A percentile compares a stretch with the other conserved stretches of the same genome.
These are phyloP conservation scores for Quercus lobata DNA, from an alignment of 331 rosid species.

Conservation along the genomic window DNA sequence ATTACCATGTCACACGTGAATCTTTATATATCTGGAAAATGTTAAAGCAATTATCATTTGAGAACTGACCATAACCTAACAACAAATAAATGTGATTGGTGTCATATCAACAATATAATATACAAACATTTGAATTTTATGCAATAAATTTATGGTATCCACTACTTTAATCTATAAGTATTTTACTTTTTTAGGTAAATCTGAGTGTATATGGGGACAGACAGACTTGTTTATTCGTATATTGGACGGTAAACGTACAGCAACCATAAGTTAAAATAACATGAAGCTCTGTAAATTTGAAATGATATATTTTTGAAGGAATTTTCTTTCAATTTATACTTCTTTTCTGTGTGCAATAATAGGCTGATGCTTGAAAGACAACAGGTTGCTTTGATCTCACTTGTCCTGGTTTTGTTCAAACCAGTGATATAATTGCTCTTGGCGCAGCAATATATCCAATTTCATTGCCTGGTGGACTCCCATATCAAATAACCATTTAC, in stretches of 20 bases:
- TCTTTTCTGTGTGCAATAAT: background rate
- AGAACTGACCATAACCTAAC: too few relatives aligned
- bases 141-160: too few relatives aligned
- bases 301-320: too few relatives aligned
- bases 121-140: too few relatives aligned
- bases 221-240: conserved; percentile 44
- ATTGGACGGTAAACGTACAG: conserved; percentile 48
- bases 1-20: too few relatives aligned
- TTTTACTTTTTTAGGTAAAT: conserved; percentile 39
- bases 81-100: too few relatives aligned
- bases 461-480: conserved; percentile 34
- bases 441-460: conserved; percentile 58
- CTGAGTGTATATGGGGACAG: conserved; percentile 55
- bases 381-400: conserved; percentile 68
- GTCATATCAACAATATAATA: too few relatives aligned
- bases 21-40: too few relatives aligned
- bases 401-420: conserved; percentile 65
- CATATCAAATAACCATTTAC: conserved; percentile 39
- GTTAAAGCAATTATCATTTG: too few relatives aligned
- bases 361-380: conserved; percentile 49
- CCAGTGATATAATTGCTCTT: conserved; percentile 42
- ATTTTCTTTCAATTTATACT: too few relatives aligned
- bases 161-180: background rate
- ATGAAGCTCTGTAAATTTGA: background rate
- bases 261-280: background rate